These are phyloP conservation scores for Elsinoe arachidis DNA, from an alignment of 2,329 filamentous ascomycete genomes.

Conservation along the genomic window DNA sequence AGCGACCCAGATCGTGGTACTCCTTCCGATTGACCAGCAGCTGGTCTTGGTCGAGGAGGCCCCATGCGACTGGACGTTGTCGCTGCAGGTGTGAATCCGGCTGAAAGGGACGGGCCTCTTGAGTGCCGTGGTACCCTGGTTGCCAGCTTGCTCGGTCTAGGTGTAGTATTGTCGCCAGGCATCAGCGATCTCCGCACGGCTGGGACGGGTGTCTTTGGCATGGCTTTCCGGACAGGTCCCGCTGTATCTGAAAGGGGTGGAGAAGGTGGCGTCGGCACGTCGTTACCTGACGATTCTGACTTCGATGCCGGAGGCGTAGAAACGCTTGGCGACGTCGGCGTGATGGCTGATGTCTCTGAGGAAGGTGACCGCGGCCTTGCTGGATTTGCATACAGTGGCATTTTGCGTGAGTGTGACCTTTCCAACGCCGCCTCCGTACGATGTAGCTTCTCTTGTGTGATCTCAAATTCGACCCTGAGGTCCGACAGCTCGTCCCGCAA, in stretches of 20 bases:
- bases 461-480: constrained; percentile 88
- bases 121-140: constrained; percentile 41
- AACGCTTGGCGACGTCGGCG: constrained; percentile 81
- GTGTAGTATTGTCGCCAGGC: constrained; percentile 44
- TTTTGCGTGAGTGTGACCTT: constrained; percentile 43
- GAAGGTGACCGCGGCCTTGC: constrained; percentile 51
- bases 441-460: constrained; percentile 86
- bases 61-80: constrained; percentile 34
- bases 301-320: constrained; percentile 71
- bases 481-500: constrained; percentile 86
- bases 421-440: constrained; percentile 51
- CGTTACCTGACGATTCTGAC: constrained; percentile 50
- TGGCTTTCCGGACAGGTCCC: constrained; percentile 30
- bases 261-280: constrained; percentile 76
- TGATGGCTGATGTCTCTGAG: constrained; percentile 64
- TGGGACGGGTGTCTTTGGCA: constrained; percentile 28
- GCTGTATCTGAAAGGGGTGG: constrained; percentile 88
- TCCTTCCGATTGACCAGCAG: constrained; percentile 22
- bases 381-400: constrained; percentile 27
- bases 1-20: constrained; percentile 62
- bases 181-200: constrained; percentile 39
- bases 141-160: constrained; percentile 43
- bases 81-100: constrained; percentile 34
- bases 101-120: constrained; percentile 48
- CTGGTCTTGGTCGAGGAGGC: constrained; percentile 37